A percentile compares a stretch with the other conserved stretches of the same genome.
These are phyloP conservation scores for Beauveria sp. DNA, from an alignment of 2,329 filamentous ascomycete species.

Conservation along the genomic window DNA sequence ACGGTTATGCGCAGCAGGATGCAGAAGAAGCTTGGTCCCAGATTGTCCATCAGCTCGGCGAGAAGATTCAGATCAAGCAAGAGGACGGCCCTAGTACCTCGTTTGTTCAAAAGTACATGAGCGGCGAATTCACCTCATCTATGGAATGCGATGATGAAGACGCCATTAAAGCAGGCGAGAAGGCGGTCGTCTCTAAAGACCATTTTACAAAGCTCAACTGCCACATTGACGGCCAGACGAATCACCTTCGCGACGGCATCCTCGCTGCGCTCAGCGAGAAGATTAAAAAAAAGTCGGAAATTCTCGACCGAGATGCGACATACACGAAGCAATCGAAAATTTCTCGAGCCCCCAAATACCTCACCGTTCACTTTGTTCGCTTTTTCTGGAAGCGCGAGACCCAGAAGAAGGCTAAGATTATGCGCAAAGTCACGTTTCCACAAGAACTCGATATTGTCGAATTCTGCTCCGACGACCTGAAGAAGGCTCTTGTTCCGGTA, in stretches of 20 bases:
- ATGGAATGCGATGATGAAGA: constrained; percentile 78
- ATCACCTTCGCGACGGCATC: constrained; percentile 87
- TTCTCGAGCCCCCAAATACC: constrained; percentile 82
- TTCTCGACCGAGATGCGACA: constrained; percentile 66
- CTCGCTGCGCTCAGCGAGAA: constrained; percentile 74
- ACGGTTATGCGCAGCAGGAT: constrained; percentile 94
- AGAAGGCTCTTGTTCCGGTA: constrained; percentile 77
- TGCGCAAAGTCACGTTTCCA: constrained; percentile 97
- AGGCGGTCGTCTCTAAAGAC: constrained; percentile 60
- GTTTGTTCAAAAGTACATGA: constrained; percentile 87
- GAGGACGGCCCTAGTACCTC: constrained; percentile 47
- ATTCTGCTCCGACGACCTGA: constrained; percentile 88
- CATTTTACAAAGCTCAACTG: constrained; percentile 90
- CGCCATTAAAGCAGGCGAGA: constrained; percentile 67
- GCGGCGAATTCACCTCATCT: constrained; percentile 68
- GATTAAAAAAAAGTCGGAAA: constrained; percentile 80
- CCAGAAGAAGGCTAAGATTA: constrained; percentile 98
- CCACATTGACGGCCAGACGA: constrained; percentile 81
- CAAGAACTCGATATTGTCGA: constrained; percentile 88
- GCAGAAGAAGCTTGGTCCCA: constrained; percentile 98
- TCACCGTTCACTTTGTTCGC: constrained; percentile 94
- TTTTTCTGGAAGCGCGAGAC: constrained; percentile 97
- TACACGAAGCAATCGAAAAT: constrained; percentile 94
- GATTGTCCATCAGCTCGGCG: constrained; percentile 74
- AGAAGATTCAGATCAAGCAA: constrained; percentile 64